A percentile compares a stretch with the other conserved stretches of the same genome.
phyloP scores from a whole-genome alignment of 169 alveolate species.

The Perkinsus olseni region DNA sequence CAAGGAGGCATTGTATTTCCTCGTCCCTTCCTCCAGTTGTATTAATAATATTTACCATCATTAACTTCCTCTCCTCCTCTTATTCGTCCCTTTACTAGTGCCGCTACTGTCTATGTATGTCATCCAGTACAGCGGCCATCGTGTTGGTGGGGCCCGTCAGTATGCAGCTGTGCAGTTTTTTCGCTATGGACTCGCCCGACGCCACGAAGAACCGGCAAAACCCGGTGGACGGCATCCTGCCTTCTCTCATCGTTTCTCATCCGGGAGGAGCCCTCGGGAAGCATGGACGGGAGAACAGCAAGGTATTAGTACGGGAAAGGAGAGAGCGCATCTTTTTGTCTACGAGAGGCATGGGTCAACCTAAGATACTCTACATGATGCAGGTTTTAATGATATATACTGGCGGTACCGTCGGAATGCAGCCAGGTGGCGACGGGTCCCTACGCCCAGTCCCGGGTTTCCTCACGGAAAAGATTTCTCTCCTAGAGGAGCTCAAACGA shows the following conservation, averaged over 20 bases:
- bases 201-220: neutral
- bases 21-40: too few relatives aligned
- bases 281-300: neutral
- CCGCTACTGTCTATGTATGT: neutral
- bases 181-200: neutral
- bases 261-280: neutral
- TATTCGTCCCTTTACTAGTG: neutral
- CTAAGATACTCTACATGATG: too few relatives aligned
- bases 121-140: neutral
- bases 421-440: slow-evolving; percentile 5
- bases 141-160: too few relatives aligned
- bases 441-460: neutral
- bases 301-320: neutral
- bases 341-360: too few relatives aligned
- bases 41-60: too few relatives aligned
- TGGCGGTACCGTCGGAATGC: slow-evolving; percentile 41
- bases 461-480: neutral
- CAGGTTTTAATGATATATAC: slow-evolving; percentile 21
- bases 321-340: too few relatives aligned
- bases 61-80: neutral
- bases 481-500: neutral
- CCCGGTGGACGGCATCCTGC: neutral
- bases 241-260: neutral
- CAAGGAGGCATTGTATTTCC: neutral
- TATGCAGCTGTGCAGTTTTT: too few relatives aligned